phyloP scores from a whole-genome alignment of 768 basidiomycete species.

The Trametes gibbosa region DNA sequence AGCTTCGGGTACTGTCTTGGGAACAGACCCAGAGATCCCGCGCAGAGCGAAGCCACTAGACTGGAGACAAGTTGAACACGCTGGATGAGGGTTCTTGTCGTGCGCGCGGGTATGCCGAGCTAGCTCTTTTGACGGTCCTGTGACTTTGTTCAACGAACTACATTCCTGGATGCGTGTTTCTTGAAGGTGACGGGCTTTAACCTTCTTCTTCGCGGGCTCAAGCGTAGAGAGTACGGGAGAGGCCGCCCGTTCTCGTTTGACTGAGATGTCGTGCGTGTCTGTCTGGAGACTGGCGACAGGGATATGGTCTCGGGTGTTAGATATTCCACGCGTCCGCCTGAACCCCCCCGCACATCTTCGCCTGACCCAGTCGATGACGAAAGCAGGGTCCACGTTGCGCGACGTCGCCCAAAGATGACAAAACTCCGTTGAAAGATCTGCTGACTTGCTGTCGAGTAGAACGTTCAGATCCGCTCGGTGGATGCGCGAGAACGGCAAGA shows the following conservation, averaged over 20 bases:
- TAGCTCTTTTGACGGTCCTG: not conserved
- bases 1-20: not conserved
- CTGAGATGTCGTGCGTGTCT: not conserved
- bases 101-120: conserved; percentile 21
- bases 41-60: not conserved
- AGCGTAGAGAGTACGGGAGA: conserved; percentile 4
- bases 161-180: not conserved
- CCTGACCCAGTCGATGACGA: conserved; percentile 3
- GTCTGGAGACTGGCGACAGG: not conserved
- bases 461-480: not conserved
- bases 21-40: not conserved
- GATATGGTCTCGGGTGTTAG: not conserved
- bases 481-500: not conserved
- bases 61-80: conserved; percentile 1
- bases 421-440: not conserved
- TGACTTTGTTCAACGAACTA: not conserved
- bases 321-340: not conserved
- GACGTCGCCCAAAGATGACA: not conserved
- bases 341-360: not conserved
- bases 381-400: not conserved
- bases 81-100: conserved; percentile 9
- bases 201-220: not conserved
- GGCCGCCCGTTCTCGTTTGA: conserved; percentile 20
- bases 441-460: not conserved
- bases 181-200: not conserved